Percentiles rank a stretch among this genome's conserved stretches.
These are phyloP conservation scores for Psidium guajava DNA, from an alignment of 345 rosid genomes.

Conservation along the genomic window DNA sequence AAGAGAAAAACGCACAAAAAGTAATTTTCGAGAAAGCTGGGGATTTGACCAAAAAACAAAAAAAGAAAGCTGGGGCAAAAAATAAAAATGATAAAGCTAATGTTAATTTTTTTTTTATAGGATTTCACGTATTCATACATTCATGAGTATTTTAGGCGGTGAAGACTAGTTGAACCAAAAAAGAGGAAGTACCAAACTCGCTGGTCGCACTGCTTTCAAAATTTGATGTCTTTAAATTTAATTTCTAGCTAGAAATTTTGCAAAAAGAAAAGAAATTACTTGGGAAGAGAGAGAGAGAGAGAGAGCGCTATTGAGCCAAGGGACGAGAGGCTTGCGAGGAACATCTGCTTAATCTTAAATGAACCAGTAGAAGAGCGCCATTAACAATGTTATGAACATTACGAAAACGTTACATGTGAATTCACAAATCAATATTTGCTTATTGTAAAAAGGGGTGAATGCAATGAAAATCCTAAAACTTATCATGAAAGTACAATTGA, in stretches of 20 bases:
- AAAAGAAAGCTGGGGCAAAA: not conserved
- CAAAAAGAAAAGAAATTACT: not conserved
- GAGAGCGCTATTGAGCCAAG: too few species aligned
- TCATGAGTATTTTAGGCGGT: not conserved
- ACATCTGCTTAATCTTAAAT: too few species aligned
- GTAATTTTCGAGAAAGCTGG: not conserved
- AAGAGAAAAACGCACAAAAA: not conserved
- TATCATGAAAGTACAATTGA: too few species aligned
- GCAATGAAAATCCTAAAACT: too few species aligned
- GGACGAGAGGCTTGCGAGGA: too few species aligned
- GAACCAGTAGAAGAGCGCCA: too few species aligned
- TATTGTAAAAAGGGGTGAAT: too few species aligned
- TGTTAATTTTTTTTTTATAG: not conserved
- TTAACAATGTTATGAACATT: too few species aligned
- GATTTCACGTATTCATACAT: not conserved
- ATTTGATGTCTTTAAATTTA: not conserved
- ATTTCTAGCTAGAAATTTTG: too few species aligned
- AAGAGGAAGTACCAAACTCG: not conserved
- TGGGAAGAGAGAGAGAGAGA: not conserved
- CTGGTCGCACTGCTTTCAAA: not conserved
- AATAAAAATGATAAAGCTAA: not conserved
- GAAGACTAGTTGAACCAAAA: not conserved
- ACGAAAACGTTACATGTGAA: too few species aligned
- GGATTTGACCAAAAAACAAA: too few species aligned
- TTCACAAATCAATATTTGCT: too few species aligned